Evolutionary conservation across 2,329 filamentous ascomycete species (phyloP).

Genomic region (Lachnellula occidentalis): DNA sequence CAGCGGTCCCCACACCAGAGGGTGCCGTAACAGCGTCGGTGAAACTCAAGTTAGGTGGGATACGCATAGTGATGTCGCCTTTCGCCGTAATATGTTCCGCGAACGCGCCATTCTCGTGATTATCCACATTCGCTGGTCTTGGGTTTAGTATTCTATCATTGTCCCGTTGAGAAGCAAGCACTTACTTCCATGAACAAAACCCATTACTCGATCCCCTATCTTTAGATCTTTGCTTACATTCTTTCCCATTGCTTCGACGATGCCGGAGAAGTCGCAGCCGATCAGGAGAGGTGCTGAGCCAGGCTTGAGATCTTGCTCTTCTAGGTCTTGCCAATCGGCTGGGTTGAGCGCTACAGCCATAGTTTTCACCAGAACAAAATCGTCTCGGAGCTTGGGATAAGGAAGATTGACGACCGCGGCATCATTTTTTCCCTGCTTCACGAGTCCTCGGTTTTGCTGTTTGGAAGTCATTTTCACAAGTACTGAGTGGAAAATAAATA

Average conservation of each 20-base stretch:
- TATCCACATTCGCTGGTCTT: conserved; percentile 9
- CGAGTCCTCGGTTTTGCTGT: neutral
- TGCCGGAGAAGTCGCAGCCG: conserved; percentile 18
- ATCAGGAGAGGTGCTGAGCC: conserved; percentile 8
- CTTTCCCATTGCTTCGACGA: conserved; percentile 19
- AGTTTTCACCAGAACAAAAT: conserved; percentile 23
- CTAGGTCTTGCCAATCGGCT: conserved; percentile 24
- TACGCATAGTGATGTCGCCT: conserved; percentile 36
- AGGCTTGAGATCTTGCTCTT: conserved; percentile 10
- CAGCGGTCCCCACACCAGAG: conserved; percentile 12
- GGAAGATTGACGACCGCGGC: neutral
- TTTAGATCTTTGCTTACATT: conserved; percentile 17
- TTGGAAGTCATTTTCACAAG: neutral
- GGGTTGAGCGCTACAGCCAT: conserved; percentile 27
- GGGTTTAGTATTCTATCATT: neutral
- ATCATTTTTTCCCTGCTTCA: neutral
- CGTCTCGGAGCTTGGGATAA: conserved; percentile 8
- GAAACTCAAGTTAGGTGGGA: conserved; percentile 39
- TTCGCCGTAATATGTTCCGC: conserved; percentile 27
- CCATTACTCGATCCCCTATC: conserved; percentile 18
- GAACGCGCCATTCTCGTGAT: conserved; percentile 22
- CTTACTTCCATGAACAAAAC: conserved; percentile 19
- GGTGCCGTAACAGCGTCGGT: conserved; percentile 36
- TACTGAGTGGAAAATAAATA: too few relatives aligned
- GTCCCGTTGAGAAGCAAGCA: neutral